Evolutionary conservation across 2,329 filamentous ascomycete genomes (phyloP), one percentile per base, ranked within the genome.

Genomic region (Coniella vitis): DNA sequence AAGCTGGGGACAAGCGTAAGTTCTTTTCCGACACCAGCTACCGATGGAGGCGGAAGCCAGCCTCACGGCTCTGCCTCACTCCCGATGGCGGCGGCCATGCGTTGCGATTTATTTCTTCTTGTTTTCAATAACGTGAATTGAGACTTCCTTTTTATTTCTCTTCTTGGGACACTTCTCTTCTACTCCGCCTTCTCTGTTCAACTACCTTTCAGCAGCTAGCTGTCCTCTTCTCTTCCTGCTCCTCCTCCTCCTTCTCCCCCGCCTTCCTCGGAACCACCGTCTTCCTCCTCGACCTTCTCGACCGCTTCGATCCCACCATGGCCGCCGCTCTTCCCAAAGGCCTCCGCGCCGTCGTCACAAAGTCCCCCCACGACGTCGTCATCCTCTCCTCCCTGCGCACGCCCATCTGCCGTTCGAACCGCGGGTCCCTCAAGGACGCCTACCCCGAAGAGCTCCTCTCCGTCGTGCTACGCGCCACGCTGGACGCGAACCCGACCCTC

Each of bases 351-450:
- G 81, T 95, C 58, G 81, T 95, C 52, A 70, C 83, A 60, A 95
- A 93, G 67, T 71, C 82, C 20, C 85, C 89, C 36, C 79, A 83
- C 56, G 90, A 96, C 69, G 79, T 89, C 37, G 88, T 96, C 59
- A 86, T 96, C 63, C 82, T 95, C 59, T 94, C 90, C 17, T 83
- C 90, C n/a, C 78, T 95, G 36, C 87, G 90, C 58, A 96, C 90
- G 7, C 87, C 90, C 36, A 78, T 96, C 56, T 91, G 86, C 52
- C 82, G 88, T 55, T 81, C 89, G 36, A 85, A 89, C 72, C 88
- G 88, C 62, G 90, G 90, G 61, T 78, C 79, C 16, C 81, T 96
- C 61, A 87, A 88, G 66, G 87, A 95, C 64, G 84, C 90, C 42
- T 90, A 91, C 69, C 90, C 93, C 14, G 90, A 96, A 66, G 87